A percentile compares a stretch with the other conserved stretches of the same genome.
These are phyloP conservation scores for Chaetomium fimeti DNA, from an alignment of 495 filamentous ascomycete species.

Conservation along the genomic window DNA sequence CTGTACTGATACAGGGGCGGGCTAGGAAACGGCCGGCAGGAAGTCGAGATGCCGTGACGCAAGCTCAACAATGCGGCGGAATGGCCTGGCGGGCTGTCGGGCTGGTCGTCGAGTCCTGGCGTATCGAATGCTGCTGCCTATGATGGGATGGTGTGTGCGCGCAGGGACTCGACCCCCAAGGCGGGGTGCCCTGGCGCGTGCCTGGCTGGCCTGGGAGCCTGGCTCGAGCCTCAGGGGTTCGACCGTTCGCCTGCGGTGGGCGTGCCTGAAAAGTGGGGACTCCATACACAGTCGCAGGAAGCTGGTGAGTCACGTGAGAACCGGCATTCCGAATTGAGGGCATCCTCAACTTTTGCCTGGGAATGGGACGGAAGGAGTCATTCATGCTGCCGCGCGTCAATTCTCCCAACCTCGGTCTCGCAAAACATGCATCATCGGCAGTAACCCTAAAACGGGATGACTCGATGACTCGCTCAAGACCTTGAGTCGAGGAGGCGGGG, in stretches of 20 bases:
- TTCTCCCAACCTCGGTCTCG: neutral
- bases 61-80: neutral
- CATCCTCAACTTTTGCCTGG: neutral
- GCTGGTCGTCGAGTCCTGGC: conserved; percentile 5
- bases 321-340: neutral
- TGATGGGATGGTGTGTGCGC: conserved; percentile 10
- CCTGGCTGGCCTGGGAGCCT: neutral
- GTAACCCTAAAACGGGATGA: too few species aligned
- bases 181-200: conserved; percentile 1
- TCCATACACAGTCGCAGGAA: neutral
- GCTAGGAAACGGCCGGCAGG: neutral
- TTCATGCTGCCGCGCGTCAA: neutral
- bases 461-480: too few species aligned
- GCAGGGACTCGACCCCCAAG: conserved; percentile 2
- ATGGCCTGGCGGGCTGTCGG: neutral
- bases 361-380: neutral
- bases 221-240: conserved; percentile 4
- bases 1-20: too few species aligned
- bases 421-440: neutral
- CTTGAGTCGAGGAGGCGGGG: too few species aligned
- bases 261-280: conserved; percentile 7
- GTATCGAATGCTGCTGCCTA: conserved; percentile 24
- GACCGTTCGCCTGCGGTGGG: neutral
- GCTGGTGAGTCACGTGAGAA: neutral
- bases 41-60: neutral